Percentiles rank a stretch among this genome's conserved stretches.
These are phyloP conservation scores for Xylaria sp. DNA, from an alignment of 2,329 filamentous ascomycete genomes.

Conservation along the genomic window DNA sequence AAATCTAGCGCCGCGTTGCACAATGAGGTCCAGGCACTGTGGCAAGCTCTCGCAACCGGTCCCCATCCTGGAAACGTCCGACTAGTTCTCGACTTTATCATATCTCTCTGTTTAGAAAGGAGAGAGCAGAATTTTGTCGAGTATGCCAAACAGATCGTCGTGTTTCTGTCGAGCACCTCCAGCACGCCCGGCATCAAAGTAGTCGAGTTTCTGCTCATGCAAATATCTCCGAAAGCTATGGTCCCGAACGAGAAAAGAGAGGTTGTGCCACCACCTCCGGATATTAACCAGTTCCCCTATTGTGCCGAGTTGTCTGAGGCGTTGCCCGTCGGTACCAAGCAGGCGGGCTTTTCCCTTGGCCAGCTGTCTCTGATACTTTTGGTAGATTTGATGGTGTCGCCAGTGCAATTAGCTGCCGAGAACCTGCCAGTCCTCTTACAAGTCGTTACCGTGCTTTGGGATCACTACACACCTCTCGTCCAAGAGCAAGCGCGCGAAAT, in stretches of 20 bases:
- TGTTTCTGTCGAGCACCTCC: slow-evolving; percentile 84
- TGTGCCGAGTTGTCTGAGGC: slow-evolving; percentile 81
- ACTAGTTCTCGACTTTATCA: slow-evolving; percentile 93
- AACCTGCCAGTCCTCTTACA: slow-evolving; percentile 86
- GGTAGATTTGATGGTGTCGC: slow-evolving; percentile 94
- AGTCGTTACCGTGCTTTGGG: slow-evolving; percentile 92
- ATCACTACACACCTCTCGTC: slow-evolving; percentile 92
- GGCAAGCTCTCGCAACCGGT: slow-evolving; percentile 93
- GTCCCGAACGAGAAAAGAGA: slow-evolving; percentile 83
- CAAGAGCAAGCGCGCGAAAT: slow-evolving; percentile 97
- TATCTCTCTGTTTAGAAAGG: slow-evolving; percentile 87
- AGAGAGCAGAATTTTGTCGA: slow-evolving; percentile 98
- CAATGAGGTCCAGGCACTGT: slow-evolving; percentile 95
- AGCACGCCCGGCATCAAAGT: slow-evolving; percentile 81
- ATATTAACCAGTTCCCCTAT: slow-evolving; percentile 78
- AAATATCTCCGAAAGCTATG: slow-evolving; percentile 96
- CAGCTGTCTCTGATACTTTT: slow-evolving; percentile 91
- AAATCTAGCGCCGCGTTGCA: slow-evolving; percentile 85
- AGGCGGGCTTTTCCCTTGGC: slow-evolving; percentile 87
- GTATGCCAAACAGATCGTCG: slow-evolving; percentile 96
- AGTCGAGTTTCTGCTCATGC: slow-evolving; percentile 87
- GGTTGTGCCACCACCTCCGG: slow-evolving; percentile 68
- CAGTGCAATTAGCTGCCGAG: slow-evolving; percentile 76
- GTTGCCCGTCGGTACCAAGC: slow-evolving; percentile 86
- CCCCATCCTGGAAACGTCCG: slow-evolving; percentile 93